A percentile compares a stretch with the other conserved stretches of the same genome.
phyloP scores from a whole-genome alignment of 2,329 filamentous ascomycete genomes.

The Tetracladium maxilliforme region DNA sequence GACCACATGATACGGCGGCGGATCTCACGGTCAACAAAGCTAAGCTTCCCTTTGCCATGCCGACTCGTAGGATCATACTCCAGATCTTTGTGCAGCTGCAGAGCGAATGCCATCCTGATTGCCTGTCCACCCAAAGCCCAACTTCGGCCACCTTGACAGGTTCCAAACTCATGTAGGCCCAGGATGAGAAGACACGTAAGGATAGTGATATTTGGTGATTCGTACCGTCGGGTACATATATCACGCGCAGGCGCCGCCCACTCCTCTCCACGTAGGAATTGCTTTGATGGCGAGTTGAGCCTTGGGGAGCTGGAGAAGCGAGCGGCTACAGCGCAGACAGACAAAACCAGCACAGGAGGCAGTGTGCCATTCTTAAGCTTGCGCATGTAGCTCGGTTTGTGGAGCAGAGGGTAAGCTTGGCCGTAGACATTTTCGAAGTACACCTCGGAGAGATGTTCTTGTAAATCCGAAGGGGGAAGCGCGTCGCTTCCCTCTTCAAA shows the following conservation, averaged over 20 bases:
- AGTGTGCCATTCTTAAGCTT: constrained; percentile 64
- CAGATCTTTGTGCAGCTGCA: constrained; percentile 85
- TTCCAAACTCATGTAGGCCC: constrained; percentile 89
- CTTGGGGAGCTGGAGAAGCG: constrained; percentile 85
- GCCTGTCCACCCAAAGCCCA: constrained; percentile 95
- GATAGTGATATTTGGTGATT: constrained; percentile 92
- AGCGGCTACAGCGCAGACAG: constrained; percentile 88
- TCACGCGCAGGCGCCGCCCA: constrained; percentile 82
- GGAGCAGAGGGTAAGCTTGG: constrained; percentile 84
- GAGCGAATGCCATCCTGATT: constrained; percentile 89
- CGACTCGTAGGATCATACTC: constrained; percentile 63
- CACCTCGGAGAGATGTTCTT: constrained; percentile 84
- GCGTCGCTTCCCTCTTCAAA: constrained; percentile 71
- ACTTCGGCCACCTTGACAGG: constrained; percentile 86
- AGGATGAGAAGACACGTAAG: constrained; percentile 80
- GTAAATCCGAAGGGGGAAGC: constrained; percentile 72
- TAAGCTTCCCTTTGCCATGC: constrained; percentile 51
- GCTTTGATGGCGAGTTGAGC: constrained; percentile 52
- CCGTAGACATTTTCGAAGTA: constrained; percentile 96
- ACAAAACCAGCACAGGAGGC: constrained; percentile 82
- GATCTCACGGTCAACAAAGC: constrained; percentile 88
- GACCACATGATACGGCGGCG: constrained; percentile 94
- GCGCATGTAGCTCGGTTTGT: constrained; percentile 95
- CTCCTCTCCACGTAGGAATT: constrained; percentile 77
- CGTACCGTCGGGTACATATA: constrained; percentile 76